phyloP scores from a whole-genome alignment of 345 rosid species.

The Salix purpurea region DNA sequence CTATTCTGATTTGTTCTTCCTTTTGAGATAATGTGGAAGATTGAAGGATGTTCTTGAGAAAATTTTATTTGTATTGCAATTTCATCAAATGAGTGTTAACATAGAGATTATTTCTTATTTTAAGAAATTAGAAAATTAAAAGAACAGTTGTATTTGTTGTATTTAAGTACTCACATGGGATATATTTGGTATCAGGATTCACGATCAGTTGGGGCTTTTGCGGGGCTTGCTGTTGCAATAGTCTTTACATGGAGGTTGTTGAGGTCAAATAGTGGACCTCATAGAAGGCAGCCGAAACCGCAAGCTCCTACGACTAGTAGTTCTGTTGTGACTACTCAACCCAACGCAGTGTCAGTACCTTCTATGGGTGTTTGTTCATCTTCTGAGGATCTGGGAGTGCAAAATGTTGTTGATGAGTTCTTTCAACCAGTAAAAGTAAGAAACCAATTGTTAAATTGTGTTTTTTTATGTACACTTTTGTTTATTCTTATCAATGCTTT shows the following conservation, averaged over 20 bases:
- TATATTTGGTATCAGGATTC: conserved; percentile 55
- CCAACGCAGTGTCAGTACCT: conserved; percentile 35
- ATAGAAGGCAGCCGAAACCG: conserved; percentile 72
- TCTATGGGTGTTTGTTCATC: conserved; percentile 41
- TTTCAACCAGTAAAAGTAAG: conserved; percentile 74
- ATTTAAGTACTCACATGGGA: neutral
- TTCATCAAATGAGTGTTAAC: neutral
- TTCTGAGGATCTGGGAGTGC: conserved; percentile 56
- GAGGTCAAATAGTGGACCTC: conserved; percentile 62
- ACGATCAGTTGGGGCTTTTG: conserved; percentile 84
- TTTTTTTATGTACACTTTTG: neutral
- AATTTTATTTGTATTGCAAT: no score
- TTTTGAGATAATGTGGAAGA: neutral
- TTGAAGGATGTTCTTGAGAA: neutral
- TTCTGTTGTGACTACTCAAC: conserved; percentile 41
- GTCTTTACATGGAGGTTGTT: conserved; percentile 76
- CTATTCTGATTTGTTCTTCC: neutral
- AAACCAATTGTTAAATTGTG: neutral
- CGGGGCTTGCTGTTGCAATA: conserved; percentile 89
- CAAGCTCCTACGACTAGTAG: conserved; percentile 47
- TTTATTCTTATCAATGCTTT: neutral
- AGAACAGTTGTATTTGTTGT: neutral
- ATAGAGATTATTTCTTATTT: neutral
- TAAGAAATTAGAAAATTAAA: neutral
- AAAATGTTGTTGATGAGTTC: conserved; percentile 70